Evolutionary conservation across 192 early-diverging fungal species (phyloP).

Genomic region (Tieghemiomyces parasiticus): DNA sequence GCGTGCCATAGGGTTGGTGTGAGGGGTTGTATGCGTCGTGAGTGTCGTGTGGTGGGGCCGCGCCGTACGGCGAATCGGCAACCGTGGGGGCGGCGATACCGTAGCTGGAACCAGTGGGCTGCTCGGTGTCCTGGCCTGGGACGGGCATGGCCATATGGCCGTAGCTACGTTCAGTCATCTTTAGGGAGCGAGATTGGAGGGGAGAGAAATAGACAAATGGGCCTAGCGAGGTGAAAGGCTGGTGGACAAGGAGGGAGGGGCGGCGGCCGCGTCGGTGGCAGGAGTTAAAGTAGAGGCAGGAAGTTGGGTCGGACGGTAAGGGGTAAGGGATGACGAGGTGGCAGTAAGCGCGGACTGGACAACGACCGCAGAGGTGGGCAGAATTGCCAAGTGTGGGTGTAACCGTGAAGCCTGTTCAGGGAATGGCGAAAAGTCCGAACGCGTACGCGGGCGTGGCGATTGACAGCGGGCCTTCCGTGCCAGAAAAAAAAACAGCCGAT

Average conservation of each 20-base stretch:
- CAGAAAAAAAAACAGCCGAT: too few species aligned
- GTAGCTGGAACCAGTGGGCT: not conserved
- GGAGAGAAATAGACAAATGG: not conserved
- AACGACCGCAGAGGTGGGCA: too few species aligned
- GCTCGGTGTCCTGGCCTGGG: not conserved
- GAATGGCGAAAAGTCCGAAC: too few species aligned
- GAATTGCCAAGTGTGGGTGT: too few species aligned
- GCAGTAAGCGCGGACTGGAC: too few species aligned
- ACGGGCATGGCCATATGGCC: not conserved
- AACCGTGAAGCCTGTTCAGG: too few species aligned
- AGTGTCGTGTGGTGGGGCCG: slow-evolving; percentile 4
- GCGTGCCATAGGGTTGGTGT: not conserved
- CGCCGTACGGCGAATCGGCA: slow-evolving; percentile 13
- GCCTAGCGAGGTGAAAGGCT: not conserved
- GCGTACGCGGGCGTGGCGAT: too few species aligned
- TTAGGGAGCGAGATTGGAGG: not conserved
- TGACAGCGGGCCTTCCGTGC: too few species aligned
- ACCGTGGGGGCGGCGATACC: slow-evolving; percentile 9
- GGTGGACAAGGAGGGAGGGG: not conserved
- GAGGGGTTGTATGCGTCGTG: not conserved
- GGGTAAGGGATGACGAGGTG: too few species aligned
- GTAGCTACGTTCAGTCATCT: not conserved
- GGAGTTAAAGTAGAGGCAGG: not conserved
- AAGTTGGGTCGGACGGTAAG: too few species aligned
- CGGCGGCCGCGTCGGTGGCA: not conserved